These are phyloP conservation scores for Vinca minor DNA, from an alignment of 257 asterid species.

Conservation along the genomic window DNA sequence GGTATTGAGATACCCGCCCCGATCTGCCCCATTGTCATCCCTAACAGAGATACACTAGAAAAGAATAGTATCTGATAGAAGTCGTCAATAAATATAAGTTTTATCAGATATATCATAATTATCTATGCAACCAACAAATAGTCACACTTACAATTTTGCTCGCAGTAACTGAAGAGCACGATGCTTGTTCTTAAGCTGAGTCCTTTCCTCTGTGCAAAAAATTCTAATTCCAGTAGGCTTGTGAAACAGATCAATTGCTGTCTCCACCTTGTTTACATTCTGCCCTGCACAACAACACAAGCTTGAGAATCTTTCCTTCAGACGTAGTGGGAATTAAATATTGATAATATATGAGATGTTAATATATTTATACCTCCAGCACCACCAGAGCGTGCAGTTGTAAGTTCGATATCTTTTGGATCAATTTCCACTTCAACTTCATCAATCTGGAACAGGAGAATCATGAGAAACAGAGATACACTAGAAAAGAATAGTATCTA, in stretches of 20 bases:
- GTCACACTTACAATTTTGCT: too few relatives aligned
- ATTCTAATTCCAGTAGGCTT: slow-evolving; percentile 98
- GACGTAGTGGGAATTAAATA: neutral
- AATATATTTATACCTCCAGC: slow-evolving; percentile 81
- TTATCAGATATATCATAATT: too few relatives aligned
- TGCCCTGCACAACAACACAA: slow-evolving; percentile 58
- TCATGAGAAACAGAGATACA: neutral
- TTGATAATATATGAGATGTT: neutral
- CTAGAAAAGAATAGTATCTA: neutral
- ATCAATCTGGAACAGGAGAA: slow-evolving; percentile 57
- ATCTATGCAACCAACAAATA: too few relatives aligned
- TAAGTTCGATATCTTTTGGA: slow-evolving; percentile 92
- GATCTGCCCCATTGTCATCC: too few relatives aligned
- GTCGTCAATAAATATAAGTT: too few relatives aligned
- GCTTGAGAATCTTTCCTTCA: neutral
- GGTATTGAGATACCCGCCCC: too few relatives aligned
- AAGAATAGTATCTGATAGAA: too few relatives aligned
- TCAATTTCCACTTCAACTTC: slow-evolving; percentile 98
- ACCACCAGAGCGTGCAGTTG: slow-evolving; percentile 97
- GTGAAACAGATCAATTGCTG: slow-evolving; percentile 93
- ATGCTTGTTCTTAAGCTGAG: too few relatives aligned
- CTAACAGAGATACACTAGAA: too few relatives aligned
- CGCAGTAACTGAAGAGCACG: too few relatives aligned
- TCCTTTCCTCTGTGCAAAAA: slow-evolving; percentile 95
- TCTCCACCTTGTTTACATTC: slow-evolving; percentile 99